Conservation (phyloP, 345 rosid genomes). For the Rhizophora mangle region DNA sequence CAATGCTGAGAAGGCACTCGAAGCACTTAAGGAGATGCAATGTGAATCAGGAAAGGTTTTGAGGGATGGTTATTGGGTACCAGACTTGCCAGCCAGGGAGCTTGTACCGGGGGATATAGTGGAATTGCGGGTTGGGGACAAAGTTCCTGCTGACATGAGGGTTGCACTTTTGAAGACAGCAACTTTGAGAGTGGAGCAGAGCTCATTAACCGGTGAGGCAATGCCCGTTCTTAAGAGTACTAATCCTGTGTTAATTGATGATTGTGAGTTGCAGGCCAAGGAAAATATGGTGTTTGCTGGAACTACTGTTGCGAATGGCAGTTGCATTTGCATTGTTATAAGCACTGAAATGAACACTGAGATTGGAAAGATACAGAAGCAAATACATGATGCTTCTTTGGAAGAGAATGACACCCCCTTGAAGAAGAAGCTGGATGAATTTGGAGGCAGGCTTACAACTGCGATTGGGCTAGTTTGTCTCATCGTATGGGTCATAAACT, state of each 20-base stretch:
- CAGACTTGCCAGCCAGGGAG: conserved; percentile 74
- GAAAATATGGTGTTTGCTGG: conserved; percentile 85
- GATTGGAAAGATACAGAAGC: conserved; percentile 85
- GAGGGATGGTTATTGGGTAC: conserved; percentile 62
- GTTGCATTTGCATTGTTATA: conserved; percentile 57
- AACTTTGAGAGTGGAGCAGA: conserved; percentile 81
- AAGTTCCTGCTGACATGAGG: conserved; percentile 93
- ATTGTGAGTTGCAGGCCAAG: conserved; percentile 84
- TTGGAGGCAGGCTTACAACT: conserved; percentile 69
- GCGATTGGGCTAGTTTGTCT: conserved; percentile 78
- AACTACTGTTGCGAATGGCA: conserved; percentile 83
- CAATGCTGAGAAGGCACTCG: conserved; percentile 89
- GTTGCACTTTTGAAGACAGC: conserved; percentile 62
- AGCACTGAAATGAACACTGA: conserved; percentile 88
- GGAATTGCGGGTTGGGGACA: conserved; percentile 78
- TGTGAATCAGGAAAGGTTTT: conserved; percentile 72
- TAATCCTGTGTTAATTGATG: conserved; percentile 43
- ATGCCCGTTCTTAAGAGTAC: conserved; percentile 84
- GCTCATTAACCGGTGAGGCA: conserved; percentile 89
- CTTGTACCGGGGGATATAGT: conserved; percentile 89
- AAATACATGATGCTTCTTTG: conserved; percentile 80
- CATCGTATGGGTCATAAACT: conserved; percentile 75
- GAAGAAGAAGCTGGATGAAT: conserved; percentile 87
- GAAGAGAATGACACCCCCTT: conserved; percentile 84
- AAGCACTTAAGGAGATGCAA: conserved; percentile 92